Evolutionary conservation across 2,329 filamentous ascomycete genomes (phyloP), one percentile per base, ranked within the genome.

Genomic region (Fusarium sarcochroum): DNA sequence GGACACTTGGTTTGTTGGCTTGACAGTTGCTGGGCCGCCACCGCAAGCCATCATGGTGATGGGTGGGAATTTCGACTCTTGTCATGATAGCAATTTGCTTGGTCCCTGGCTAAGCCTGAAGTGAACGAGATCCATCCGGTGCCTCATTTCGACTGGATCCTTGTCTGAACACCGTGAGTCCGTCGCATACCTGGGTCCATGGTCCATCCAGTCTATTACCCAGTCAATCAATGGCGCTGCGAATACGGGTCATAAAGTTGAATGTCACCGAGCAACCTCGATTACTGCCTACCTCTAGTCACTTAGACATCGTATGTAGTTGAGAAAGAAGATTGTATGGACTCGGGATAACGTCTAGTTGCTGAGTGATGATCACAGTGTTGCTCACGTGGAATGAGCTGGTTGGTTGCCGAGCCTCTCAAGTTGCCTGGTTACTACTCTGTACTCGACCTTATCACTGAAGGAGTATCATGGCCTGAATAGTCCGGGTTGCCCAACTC

Each of bases 121-220:
- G 57, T 59, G 67, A 66, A 57, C 60, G 69, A 70, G 69, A 72
- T 72, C 70, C 70, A 72, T 73, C 45, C 34, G 38, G 59, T 52
- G 47, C 57, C 69, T 73, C 70, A 73, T 73, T 73, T 73, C 70
- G 65, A 71, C 62, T 69, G 60, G 56, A 57, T 65, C 68, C 67
- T 53, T 56, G 66, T 52, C 58, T 40, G 41, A 53, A 49, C 49
- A 27, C 20, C 17, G 21, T 32, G 48, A 42, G 48, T n/a, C 50
- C 40, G 30, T 44, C 30, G 38, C 66, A 54, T 68, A 50, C 67
- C 66, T 65, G 42, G 44, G 34, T 25, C 45, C 38, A 53, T 44
- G 10, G 27, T 40, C 54, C 23, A 35, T 50, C 35, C 47, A 63
- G 51, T 69, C 51, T 67, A 69, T 63, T 58, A 44, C 48, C 47